Percentiles rank a stretch among this genome's conserved stretches.
Evolutionary conservation across 495 filamentous ascomycete species (phyloP).

Genomic region (Symbiotaphrina buchneri): DNA sequence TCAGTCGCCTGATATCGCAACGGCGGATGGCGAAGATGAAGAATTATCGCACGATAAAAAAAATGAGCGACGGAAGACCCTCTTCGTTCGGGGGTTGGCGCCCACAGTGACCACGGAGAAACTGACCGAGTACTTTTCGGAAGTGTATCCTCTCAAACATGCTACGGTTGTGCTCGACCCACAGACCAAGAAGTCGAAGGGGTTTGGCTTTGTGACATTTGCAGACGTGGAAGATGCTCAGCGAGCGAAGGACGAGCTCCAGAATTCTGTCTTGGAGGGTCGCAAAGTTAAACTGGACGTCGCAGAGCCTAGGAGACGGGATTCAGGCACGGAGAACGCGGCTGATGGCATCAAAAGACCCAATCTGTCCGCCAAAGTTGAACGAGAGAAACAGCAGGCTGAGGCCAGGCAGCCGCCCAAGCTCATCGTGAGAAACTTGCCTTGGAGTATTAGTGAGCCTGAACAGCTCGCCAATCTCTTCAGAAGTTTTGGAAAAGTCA

Average conservation of each 20-base stretch:
- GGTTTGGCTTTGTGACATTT: constrained; percentile 94
- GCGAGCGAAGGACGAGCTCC: constrained; percentile 52
- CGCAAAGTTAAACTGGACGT: constrained; percentile 68
- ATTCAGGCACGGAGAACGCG: constrained; percentile 19
- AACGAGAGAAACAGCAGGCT: constrained; percentile 26
- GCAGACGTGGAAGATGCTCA: constrained; percentile 79
- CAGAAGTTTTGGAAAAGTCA: constrained; percentile 72
- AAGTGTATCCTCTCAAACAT: constrained; percentile 85
- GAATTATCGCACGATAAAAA: constrained; percentile 2
- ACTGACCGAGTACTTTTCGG: constrained; percentile 73
- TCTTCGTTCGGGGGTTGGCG: constrained; percentile 81
- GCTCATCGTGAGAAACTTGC: constrained; percentile 85
- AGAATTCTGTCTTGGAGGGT: constrained; percentile 49
- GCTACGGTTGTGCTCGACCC: constrained; percentile 69
- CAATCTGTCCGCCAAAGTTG: constrained; percentile 28
- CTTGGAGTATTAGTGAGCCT: constrained; percentile 80
- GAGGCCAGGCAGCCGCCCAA: constrained; percentile 43
- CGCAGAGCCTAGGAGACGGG: constrained; percentile 65
- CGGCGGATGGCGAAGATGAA: constrained; percentile 2
- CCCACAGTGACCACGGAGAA: constrained; percentile 55
- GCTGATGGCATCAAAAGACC: constrained; percentile 24
- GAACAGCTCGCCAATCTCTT: constrained; percentile 63
- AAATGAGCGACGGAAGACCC: constrained; percentile 30
- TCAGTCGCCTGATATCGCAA: not conserved
- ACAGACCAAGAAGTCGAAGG: constrained; percentile 60